Base-by-base conservation (phyloP, 2,329 filamentous ascomycete genomes). In the Pezicula neosporulosa region DNA sequence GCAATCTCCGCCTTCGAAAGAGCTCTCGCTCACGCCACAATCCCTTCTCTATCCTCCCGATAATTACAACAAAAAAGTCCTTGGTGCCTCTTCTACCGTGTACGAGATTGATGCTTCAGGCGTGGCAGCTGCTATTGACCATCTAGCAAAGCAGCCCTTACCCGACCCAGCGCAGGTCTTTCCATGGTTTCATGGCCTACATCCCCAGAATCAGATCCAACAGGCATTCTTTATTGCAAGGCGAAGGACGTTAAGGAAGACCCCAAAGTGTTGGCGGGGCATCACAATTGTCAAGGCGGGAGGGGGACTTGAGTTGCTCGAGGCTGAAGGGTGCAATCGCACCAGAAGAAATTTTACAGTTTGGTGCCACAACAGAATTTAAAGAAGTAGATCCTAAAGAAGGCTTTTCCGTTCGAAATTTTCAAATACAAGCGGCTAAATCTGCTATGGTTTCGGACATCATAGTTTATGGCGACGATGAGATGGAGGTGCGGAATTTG, bases 361-460 rank as follows among this genome's bases (percentile, higher is more conserved):
- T 79, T 82, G 43, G 58, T 70, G 64, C 3, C 12, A 48, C 33
- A n/a, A 24, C 33, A 35, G 30, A 18, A 19, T 96, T 99, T 64
- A 73, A 91, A 54, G 89, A 96, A 41, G 80, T 86, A 38, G 94
- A 99, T 64, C 94, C 94, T 1, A 81, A 75, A 50, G 89, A 96
- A 58, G 94, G 94, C 8, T 97, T 97, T 66, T 96, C 90, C 4
- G 92, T 97, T 41, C 84, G 94, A 43, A 97, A 97, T 68, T 99
- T 99, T 66, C 93, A 97, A 62, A 97, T 97, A 37, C 94, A 99
- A 69, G 81, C 89, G 0, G 88, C 88, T 52, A 99, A 99, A 68
- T 75, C 89, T 58, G 92, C 92, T 49, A 83, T 88, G 58, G 81
- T 94, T 8, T 97, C 92, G 1, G 94, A 99, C 67, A 90, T 99